phyloP scores from a whole-genome alignment of 129 eudicot genomes.

The Chrysanthemum seticuspe region DNA sequence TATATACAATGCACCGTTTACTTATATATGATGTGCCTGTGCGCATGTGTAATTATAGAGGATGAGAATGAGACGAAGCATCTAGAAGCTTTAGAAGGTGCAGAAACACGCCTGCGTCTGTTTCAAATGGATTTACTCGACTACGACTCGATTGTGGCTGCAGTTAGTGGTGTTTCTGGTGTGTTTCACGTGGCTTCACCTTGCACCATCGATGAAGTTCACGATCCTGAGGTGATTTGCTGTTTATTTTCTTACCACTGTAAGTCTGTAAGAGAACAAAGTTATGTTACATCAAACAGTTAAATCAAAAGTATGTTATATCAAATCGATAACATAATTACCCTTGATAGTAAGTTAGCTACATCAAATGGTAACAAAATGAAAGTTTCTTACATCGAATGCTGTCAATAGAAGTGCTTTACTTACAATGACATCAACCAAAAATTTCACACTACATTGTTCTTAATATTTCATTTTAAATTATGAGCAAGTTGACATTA shows the following conservation, averaged over 20 bases:
- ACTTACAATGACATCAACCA: too few species aligned
- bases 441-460: too few species aligned
- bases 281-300: too few species aligned
- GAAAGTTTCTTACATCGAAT: too few species aligned
- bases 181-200: constrained; percentile 95
- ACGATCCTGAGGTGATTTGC: constrained; percentile 65
- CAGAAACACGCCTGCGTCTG: constrained; percentile 71
- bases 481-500: too few species aligned
- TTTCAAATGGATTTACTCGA: constrained; percentile 83
- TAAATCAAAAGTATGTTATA: too few species aligned
- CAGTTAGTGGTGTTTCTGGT: constrained; percentile 62
- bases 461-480: too few species aligned
- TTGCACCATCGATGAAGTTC: constrained; percentile 61
- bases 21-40: background rate
- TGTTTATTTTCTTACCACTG: background rate
- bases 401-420: too few species aligned
- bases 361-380: too few species aligned
- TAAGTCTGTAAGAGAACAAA: too few species aligned
- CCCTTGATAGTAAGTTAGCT: too few species aligned
- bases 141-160: constrained; percentile 70
- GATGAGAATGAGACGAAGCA: constrained; percentile 88
- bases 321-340: too few species aligned
- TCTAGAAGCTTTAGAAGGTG: constrained; percentile 66
- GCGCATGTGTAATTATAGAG: constrained; percentile 29
- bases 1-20: background rate